phyloP scores from a whole-genome alignment of 192 early-diverging fungal species.

The Entophlyctis luteolus region DNA sequence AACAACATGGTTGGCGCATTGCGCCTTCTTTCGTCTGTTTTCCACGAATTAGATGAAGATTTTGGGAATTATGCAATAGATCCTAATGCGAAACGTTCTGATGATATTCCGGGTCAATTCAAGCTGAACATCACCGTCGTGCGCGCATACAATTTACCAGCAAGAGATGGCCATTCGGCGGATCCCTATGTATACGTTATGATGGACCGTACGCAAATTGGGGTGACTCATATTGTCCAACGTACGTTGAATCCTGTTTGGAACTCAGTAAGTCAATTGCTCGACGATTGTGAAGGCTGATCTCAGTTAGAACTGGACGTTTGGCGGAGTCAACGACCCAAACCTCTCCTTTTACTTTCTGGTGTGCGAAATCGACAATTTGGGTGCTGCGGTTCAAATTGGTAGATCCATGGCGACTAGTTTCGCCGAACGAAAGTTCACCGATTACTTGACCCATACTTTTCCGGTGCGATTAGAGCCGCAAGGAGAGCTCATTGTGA shows the following conservation, averaged over 20 bases:
- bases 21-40: conserved; percentile 31
- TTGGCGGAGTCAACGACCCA: not conserved
- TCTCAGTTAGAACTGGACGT: not conserved
- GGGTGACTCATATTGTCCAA: conserved; percentile 24
- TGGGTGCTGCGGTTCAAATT: too few species aligned
- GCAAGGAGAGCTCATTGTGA: conserved; percentile 34
- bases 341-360: conserved; percentile 32
- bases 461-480: conserved; percentile 27
- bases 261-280: conserved; percentile 35
- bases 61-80: conserved; percentile 16
- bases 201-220: not conserved
- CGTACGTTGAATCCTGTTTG: conserved; percentile 47
- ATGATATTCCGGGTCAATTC: conserved; percentile 14
- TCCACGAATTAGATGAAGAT: conserved; percentile 25
- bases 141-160: conserved; percentile 32
- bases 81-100: conserved; percentile 15
- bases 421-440: conserved; percentile 23
- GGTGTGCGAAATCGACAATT: conserved; percentile 37
- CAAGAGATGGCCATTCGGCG: conserved; percentile 32
- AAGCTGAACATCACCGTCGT: conserved; percentile 35
- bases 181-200: conserved; percentile 42
- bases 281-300: not conserved
- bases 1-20: conserved; percentile 49
- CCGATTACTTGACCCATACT: conserved; percentile 42
- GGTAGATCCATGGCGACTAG: not conserved